phyloP scores from a whole-genome alignment of 192 early-diverging fungal genomes.

The Lunasporangiospora selenospora region DNA sequence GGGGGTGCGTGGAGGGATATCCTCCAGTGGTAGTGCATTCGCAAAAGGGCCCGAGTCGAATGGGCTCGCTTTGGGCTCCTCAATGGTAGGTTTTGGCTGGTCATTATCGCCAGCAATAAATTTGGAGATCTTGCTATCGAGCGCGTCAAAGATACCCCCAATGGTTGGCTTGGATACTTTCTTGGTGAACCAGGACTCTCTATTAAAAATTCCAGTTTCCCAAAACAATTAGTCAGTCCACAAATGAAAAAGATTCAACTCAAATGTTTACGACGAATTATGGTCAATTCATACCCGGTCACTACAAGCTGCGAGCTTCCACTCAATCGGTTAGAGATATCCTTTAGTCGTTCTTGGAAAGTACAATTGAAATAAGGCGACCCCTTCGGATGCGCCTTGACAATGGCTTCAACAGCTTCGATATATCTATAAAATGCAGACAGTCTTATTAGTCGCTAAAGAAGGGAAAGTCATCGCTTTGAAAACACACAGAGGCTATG shows the following conservation, averaged over 20 bases:
- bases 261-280: neutral
- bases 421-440: conserved; percentile 63
- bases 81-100: conserved; percentile 23
- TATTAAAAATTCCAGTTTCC: neutral
- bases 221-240: neutral
- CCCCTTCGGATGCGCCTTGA: conserved; percentile 75
- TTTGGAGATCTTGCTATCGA: conserved; percentile 65
- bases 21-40: conserved; percentile 33
- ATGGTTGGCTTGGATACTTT: conserved; percentile 62
- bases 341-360: conserved; percentile 75
- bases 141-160: conserved; percentile 61
- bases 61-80: conserved; percentile 35
- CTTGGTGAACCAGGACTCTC: conserved; percentile 44
- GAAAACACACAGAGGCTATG: no score
- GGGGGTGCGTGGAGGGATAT: conserved; percentile 20
- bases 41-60: conserved; percentile 33
- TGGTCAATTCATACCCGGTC: conserved; percentile 18
- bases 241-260: neutral
- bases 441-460: neutral
- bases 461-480: no score
- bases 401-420: conserved; percentile 73
- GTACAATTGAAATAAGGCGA: conserved; percentile 81
- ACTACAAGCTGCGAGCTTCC: conserved; percentile 44
- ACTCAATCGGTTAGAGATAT: conserved; percentile 71
- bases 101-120: conserved; percentile 67